Conservation (phyloP, 106 monocot genomes). For the Dendrobium chrysotoxum region DNA sequence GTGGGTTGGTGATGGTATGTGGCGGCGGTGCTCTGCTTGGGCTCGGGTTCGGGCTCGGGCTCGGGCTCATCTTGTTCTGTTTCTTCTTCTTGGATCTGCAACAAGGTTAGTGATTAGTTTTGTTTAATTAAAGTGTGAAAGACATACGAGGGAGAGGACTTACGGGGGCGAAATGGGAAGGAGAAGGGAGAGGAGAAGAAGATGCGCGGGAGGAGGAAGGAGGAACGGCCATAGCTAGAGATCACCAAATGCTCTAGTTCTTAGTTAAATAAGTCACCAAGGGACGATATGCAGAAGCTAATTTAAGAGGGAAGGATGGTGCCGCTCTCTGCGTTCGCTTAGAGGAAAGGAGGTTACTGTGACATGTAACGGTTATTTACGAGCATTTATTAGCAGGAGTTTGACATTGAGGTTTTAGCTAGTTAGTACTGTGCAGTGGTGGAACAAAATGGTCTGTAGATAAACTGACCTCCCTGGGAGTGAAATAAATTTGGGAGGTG, state of each 20-base stretch:
- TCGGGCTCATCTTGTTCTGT: conserved; percentile 2
- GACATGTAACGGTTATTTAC: neutral
- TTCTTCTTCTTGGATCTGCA: neutral
- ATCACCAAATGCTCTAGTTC: neutral
- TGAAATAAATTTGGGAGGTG: neutral
- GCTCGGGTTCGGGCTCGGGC: neutral
- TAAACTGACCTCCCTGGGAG: too few species aligned
- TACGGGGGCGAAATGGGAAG: conserved; percentile 19
- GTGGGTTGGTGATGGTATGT: conserved; percentile 25
- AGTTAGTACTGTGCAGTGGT: neutral
- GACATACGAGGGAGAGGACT: neutral
- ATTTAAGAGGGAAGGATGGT: neutral
- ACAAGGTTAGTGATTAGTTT: neutral
- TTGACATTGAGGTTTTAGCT: neutral
- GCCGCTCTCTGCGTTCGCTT: neutral
- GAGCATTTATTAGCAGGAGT: neutral
- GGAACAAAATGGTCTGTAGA: neutral
- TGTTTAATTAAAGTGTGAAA: neutral
- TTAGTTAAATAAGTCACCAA: neutral
- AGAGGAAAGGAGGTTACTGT: neutral
- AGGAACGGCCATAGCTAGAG: neutral
- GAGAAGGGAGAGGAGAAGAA: conserved; percentile 5
- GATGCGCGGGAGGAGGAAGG: conserved; percentile 21
- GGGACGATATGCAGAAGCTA: neutral
- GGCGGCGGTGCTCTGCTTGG: neutral